A percentile compares a stretch with the other conserved stretches of the same genome.
Conservation (phyloP, 2,329 filamentous ascomycete species). For the Dothistroma pini region DNA sequence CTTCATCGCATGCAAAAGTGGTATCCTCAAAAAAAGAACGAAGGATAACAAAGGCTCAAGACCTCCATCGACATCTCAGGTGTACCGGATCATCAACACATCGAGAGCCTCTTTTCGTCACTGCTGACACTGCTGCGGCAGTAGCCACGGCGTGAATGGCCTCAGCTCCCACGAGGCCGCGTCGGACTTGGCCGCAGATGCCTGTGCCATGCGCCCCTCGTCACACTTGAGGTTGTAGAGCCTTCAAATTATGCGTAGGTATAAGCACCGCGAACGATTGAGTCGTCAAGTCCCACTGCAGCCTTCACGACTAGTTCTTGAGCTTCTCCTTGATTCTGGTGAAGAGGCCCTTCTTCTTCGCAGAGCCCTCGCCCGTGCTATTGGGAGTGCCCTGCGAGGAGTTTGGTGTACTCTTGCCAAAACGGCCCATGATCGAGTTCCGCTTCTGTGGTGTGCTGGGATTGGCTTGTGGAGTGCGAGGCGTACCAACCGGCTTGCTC, state of each 20-base stretch:
- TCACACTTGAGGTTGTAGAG: no score
- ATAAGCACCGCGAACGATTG: no score
- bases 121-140: no score
- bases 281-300: not conserved
- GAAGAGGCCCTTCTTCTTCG: conserved; percentile 49
- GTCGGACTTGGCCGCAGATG: no score
- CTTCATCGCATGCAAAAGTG: not conserved
- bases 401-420: conserved; percentile 39
- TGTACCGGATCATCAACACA: not conserved
- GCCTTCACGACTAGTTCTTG: conserved; percentile 22
- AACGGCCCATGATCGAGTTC: conserved; percentile 26
- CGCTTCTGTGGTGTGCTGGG: conserved; percentile 31
- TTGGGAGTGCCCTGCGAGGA: conserved; percentile 34
- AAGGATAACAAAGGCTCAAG: not conserved
- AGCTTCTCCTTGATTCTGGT: conserved; percentile 50
- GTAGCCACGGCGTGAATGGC: no score
- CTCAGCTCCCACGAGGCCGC: no score
- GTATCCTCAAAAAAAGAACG: not conserved
- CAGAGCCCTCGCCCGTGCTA: conserved; percentile 35
- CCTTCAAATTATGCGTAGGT: no score
- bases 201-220: no score
- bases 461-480: conserved; percentile 18
- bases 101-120: not conserved
- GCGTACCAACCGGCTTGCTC: conserved; percentile 27
- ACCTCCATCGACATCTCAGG: not conserved